phyloP scores from a whole-genome alignment of 148 eudicot genomes.

The Talinum fruticosum region DNA sequence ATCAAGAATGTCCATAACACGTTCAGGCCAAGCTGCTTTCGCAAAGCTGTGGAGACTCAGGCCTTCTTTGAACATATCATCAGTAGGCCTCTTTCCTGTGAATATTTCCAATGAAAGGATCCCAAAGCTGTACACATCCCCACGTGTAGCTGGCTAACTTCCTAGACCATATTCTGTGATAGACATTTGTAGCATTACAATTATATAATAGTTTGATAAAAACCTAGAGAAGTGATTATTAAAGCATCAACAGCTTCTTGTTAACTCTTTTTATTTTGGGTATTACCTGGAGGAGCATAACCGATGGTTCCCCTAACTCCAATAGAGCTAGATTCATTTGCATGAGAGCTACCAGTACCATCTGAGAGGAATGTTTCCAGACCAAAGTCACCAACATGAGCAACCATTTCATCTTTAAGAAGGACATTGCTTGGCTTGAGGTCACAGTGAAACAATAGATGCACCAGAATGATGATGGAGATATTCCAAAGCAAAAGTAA shows the following conservation, averaged over 20 bases:
- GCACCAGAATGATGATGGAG: conserved; percentile 26
- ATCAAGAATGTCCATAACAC: conserved; percentile 20
- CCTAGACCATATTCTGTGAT: conserved; percentile 29
- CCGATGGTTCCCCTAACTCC: conserved; percentile 29
- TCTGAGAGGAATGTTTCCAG: conserved; percentile 23
- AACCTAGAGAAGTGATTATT: no score
- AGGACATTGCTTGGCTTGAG: conserved; percentile 40
- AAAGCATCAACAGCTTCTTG: no score
- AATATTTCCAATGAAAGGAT: conserved; percentile 5
- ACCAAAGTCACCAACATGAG: conserved; percentile 39
- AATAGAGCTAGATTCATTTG: conserved; percentile 10
- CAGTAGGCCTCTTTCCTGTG: conserved; percentile 26
- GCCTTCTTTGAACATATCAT: conserved; percentile 18
- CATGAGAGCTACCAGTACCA: neutral
- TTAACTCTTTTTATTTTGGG: no score
- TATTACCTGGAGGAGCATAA: conserved; percentile 26
- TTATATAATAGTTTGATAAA: no score
- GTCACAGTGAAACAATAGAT: conserved; percentile 32
- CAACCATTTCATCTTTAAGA: conserved; percentile 29
- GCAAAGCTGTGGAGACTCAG: conserved; percentile 14
- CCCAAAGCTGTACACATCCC: conserved; percentile 33
- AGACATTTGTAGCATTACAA: neutral
- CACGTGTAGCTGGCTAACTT: conserved; percentile 20
- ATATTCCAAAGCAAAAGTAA: conserved; percentile 38
- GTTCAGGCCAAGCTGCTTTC: conserved; percentile 7